A percentile compares a stretch with the other conserved stretches of the same genome.
These are phyloP conservation scores for Litsea cubeba DNA, from an alignment of 164 flowering plant genomes.

Conservation along the genomic window DNA sequence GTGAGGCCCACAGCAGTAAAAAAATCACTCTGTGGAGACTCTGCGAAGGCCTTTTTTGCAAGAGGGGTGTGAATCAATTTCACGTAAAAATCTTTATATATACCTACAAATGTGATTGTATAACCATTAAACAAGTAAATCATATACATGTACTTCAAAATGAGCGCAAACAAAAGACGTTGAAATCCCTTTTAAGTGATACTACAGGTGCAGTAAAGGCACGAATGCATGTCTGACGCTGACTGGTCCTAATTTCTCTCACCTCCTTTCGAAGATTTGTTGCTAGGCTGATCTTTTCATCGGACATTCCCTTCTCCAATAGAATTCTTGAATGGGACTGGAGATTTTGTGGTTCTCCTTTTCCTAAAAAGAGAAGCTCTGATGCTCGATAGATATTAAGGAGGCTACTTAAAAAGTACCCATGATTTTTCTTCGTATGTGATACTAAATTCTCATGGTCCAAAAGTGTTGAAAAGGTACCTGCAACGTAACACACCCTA, in stretches of 20 bases:
- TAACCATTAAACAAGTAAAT: too few relatives aligned
- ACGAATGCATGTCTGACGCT: neutral
- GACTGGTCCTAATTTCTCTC: neutral
- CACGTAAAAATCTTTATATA: too few relatives aligned
- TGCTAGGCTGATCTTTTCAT: neutral
- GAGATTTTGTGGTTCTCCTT: neutral
- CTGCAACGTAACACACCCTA: neutral
- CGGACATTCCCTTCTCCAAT: neutral
- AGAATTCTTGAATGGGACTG: neutral
- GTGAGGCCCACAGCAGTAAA: too few relatives aligned
- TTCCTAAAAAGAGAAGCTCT: neutral
- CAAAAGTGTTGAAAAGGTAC: neutral
- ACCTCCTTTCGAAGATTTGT: neutral
- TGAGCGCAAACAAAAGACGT: too few relatives aligned
- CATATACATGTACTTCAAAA: too few relatives aligned
- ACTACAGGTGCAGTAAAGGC: too few relatives aligned
- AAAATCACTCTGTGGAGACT: too few relatives aligned
- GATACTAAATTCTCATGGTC: neutral
- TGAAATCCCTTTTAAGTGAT: too few relatives aligned
- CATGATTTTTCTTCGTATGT: neutral
- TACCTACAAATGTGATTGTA: too few relatives aligned
- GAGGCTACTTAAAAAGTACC: neutral
- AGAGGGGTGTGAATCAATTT: too few relatives aligned
- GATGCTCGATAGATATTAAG: conserved; percentile 1
- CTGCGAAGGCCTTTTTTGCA: too few relatives aligned